phyloP scores from a whole-genome alignment of 2,329 filamentous ascomycete species.

The Didymella glomerata region DNA sequence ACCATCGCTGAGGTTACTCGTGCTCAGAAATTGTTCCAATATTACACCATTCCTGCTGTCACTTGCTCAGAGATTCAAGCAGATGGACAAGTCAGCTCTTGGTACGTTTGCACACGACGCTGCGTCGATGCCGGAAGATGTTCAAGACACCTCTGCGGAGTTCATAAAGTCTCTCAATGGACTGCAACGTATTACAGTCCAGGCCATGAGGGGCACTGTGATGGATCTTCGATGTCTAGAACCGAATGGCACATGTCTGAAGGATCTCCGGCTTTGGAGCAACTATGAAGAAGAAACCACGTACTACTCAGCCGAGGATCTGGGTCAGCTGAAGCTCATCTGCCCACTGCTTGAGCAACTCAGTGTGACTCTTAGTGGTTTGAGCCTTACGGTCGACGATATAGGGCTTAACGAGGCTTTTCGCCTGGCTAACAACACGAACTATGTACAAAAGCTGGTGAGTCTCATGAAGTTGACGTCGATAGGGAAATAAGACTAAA shows the following conservation, averaged over 20 bases:
- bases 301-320: not conserved
- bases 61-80: not conserved
- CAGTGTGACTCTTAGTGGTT: not conserved
- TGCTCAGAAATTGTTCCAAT: not conserved
- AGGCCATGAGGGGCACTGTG: not conserved
- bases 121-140: not conserved
- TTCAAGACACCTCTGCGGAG: not conserved
- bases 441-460: not conserved
- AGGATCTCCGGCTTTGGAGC: not conserved
- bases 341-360: not conserved
- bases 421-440: not conserved
- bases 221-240: not conserved
- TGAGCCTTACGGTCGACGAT: not conserved
- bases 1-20: not conserved
- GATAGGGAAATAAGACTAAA: not conserved
- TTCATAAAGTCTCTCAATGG: not conserved
- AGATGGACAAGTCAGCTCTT: not conserved
- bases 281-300: not conserved
- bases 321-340: not conserved
- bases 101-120: not conserved
- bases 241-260: not conserved
- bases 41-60: not conserved
- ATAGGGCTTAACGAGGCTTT: not conserved
- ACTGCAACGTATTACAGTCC: not conserved
- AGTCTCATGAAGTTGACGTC: not conserved